A percentile compares a stretch with the other conserved stretches of the same genome.
Evolutionary conservation across 1,284 basidiomycete species (phyloP).

Genomic region (Neolentinus lepideus): DNA sequence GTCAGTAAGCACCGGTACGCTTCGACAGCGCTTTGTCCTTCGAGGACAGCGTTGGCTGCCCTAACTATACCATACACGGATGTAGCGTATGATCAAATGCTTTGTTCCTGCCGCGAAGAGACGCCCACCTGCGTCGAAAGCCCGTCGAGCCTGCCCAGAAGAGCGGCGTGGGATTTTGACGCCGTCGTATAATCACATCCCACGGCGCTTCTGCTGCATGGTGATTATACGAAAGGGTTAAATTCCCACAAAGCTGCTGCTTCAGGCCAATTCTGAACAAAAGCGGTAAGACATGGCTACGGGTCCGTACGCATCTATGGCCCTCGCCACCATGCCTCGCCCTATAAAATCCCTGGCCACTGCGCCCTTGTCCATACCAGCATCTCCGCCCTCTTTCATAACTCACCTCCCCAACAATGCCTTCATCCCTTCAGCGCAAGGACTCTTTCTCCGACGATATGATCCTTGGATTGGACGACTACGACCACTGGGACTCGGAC

Average conservation of each 20-base stretch:
- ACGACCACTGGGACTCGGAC: background rate
- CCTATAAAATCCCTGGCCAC: background rate
- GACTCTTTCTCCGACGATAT: background rate
- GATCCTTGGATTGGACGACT: background rate
- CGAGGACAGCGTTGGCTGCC: background rate
- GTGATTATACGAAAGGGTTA: background rate
- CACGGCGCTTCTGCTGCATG: background rate
- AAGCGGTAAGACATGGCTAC: background rate
- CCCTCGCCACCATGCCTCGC: background rate
- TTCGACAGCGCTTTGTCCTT: background rate
- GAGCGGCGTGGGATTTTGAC: background rate
- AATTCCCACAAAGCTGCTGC: background rate
- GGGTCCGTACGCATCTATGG: background rate
- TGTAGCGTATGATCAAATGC: background rate
- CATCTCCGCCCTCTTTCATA: background rate
- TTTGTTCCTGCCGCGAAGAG: background rate
- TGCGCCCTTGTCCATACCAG: background rate
- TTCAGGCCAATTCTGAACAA: background rate
- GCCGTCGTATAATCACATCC: background rate
- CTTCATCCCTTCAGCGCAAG: background rate
- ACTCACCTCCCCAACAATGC: background rate
- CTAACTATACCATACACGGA: background rate
- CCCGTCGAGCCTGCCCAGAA: background rate
- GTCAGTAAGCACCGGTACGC: too few species aligned
- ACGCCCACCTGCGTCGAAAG: background rate